phyloP scores from a whole-genome alignment of 805 yeast genomes.

The Henningerozyma blattae region DNA sequence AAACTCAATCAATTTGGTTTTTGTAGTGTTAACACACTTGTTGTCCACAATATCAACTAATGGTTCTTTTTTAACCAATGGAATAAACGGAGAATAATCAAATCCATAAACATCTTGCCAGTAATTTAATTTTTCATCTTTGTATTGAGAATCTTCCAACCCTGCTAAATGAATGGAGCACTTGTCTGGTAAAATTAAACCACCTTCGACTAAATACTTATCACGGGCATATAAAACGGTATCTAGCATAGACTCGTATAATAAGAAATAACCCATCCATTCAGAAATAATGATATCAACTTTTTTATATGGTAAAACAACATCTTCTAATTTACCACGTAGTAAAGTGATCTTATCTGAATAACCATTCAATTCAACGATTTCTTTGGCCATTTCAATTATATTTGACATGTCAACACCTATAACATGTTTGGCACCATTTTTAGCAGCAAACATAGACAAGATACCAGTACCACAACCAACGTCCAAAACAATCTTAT shows the following conservation, averaged over 20 bases:
- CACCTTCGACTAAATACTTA: conserved; percentile 63
- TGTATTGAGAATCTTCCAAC: conserved; percentile 85
- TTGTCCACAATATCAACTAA: conserved; percentile 90
- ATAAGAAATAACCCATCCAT: conserved; percentile 98
- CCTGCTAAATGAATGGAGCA: conserved; percentile 84
- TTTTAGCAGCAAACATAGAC: conserved; percentile 95
- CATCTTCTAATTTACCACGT: conserved; percentile 91
- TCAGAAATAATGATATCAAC: conserved; percentile 95
- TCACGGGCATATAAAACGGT: conserved; percentile 93
- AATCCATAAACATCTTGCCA: conserved; percentile 98
- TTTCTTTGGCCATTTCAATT: conserved; percentile 90
- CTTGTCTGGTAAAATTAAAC: conserved; percentile 90
- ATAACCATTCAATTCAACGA: conserved; percentile 73
- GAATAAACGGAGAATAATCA: conserved; percentile 84
- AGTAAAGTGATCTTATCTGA: conserved; percentile 76
- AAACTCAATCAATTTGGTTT: conserved; percentile 59
- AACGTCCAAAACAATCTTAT: conserved; percentile 88
- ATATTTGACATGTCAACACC: conserved; percentile 97
- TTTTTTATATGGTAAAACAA: conserved; percentile 66
- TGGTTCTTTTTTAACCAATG: conserved; percentile 84
- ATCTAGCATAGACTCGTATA: conserved; percentile 96
- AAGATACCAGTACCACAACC: conserved; percentile 99
- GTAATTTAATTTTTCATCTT: conserved; percentile 78
- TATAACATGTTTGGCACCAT: conserved; percentile 97
- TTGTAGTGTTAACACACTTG: conserved; percentile 61